phyloP scores from a whole-genome alignment of 2,329 filamentous ascomycete species.

The Gaeumannomyces tritici region DNA sequence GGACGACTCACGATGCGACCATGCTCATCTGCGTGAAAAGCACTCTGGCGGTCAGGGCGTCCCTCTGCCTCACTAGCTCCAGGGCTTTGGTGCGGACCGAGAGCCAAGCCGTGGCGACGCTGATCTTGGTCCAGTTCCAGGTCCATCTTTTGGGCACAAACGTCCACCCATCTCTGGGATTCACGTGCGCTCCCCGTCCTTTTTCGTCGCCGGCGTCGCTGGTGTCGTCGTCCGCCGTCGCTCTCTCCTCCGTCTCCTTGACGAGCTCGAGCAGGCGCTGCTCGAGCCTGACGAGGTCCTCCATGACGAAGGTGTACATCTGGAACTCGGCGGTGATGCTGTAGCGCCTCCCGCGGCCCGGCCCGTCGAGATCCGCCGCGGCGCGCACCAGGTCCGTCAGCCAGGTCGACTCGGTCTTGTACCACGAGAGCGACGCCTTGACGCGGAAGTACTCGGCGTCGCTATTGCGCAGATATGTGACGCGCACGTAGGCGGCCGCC shows the following conservation, averaged over 20 bases:
- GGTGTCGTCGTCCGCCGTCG: constrained; percentile 12
- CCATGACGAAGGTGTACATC: constrained; percentile 38
- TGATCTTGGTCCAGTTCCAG: constrained; percentile 18
- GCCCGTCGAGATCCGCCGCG: constrained; percentile 13
- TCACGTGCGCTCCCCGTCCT: background rate
- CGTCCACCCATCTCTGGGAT: constrained; percentile 18
- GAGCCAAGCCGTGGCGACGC: constrained; percentile 34
- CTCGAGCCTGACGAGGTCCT: constrained; percentile 32
- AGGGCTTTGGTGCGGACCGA: constrained; percentile 31
- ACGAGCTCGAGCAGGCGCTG: constrained; percentile 33
- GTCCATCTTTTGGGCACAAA: constrained; percentile 26
- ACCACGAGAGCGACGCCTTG: constrained; percentile 36
- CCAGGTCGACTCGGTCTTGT: constrained; percentile 37
- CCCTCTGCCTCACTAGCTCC: constrained; percentile 34
- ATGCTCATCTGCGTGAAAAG: constrained; percentile 39
- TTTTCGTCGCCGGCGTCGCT: constrained; percentile 9
- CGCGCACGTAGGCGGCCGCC: constrained; percentile 30
- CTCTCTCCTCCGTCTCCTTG: constrained; percentile 27
- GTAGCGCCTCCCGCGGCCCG: constrained; percentile 5
- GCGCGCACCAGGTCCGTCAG: constrained; percentile 29
- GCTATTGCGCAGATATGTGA: constrained; percentile 34
- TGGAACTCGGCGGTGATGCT: constrained; percentile 27
- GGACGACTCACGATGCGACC: constrained; percentile 27
- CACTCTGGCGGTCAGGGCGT: constrained; percentile 32
- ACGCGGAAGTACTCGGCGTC: constrained; percentile 36